Evolutionary conservation across 306 rosid genomes (phyloP).

Genomic region (cucumber (Cucumis sativus)): Cucumber_9930_V3 NC_026659.2:27421501-27422000

Average conservation of each 20-base stretch:
- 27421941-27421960: constrained; percentile 93
- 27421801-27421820: constrained; percentile 98
- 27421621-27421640: constrained; percentile 17
- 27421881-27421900: constrained; percentile 55
- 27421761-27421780: constrained; percentile 96
- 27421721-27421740: constrained; percentile 84
- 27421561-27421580: constrained; percentile 99
- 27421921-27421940: constrained; percentile 92
- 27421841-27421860: constrained; percentile 92
- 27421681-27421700: constrained; percentile 74
- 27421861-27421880: constrained; percentile 88
- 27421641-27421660: constrained; percentile 18
- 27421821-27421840: constrained; percentile 99
- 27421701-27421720: constrained; percentile 63
- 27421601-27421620: constrained; percentile 17
- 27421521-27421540: constrained; percentile 94
- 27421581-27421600: constrained; percentile 75
- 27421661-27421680: constrained; percentile 22
- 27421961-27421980: constrained; percentile 94
- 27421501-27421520: constrained; percentile 96
- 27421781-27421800: constrained; percentile 88
- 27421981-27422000: constrained; percentile 71
- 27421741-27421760: constrained; percentile 94
- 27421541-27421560: constrained; percentile 79
- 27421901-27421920: constrained; percentile 86